Evolutionary conservation across 768 basidiomycete species (phyloP).

Genomic region (Tulasnella sp.): DNA sequence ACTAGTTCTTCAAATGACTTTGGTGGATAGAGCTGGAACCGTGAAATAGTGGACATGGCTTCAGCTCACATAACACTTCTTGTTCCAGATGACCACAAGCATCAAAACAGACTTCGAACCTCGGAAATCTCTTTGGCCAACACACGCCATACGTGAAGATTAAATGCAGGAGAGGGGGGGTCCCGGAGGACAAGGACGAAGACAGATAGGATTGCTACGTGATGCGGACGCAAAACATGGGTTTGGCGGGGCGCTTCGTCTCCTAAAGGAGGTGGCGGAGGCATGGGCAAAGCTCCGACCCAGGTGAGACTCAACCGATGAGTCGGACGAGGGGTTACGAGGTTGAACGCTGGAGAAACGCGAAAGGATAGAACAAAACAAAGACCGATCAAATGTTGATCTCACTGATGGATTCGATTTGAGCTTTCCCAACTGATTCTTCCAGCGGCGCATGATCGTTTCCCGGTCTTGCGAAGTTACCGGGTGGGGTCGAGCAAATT

Average conservation of each 20-base stretch:
- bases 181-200: constrained; percentile 48
- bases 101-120: constrained; percentile 36
- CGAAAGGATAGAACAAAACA: no score
- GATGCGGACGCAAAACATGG: constrained; percentile 66
- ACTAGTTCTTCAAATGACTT: constrained; percentile 45
- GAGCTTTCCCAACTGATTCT: no score
- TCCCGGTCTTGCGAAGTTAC: no score
- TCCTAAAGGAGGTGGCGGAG: background rate
- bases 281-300: no score
- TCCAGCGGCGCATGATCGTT: no score
- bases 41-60: background rate
- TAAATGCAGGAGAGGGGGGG: constrained; percentile 43
- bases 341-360: no score
- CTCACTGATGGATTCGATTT: no score
- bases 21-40: constrained; percentile 53
- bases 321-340: no score
- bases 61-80: background rate
- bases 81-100: background rate
- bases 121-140: constrained; percentile 64
- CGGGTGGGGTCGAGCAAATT: no score
- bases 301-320: no score
- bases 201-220: constrained; percentile 56
- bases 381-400: no score
- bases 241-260: constrained; percentile 40
- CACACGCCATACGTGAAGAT: constrained; percentile 53